These are phyloP conservation scores for Trichosporon sp. DNA, from an alignment of 1,284 basidiomycete genomes.

Conservation along the genomic window DNA sequence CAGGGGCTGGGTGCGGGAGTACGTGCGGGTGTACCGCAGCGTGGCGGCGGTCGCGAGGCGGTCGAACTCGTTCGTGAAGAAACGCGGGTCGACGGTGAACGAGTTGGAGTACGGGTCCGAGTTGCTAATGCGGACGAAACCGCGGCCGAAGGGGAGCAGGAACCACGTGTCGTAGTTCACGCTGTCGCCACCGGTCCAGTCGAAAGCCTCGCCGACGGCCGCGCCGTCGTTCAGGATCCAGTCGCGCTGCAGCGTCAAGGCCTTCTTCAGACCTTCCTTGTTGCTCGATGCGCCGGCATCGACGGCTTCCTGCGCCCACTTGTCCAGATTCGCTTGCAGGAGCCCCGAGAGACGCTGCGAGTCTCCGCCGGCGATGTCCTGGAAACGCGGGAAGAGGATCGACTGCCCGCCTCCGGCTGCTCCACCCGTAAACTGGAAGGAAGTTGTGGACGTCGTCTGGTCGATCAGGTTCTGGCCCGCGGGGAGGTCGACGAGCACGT, in stretches of 20 bases:
- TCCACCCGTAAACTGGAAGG: conserved; percentile 32
- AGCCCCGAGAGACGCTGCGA: conserved; percentile 30
- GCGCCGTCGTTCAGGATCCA: conserved; percentile 50
- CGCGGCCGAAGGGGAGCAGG: conserved; percentile 53
- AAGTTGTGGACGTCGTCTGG: conserved; percentile 52
- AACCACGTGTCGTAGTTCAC: conserved; percentile 50
- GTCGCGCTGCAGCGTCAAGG: conserved; percentile 51
- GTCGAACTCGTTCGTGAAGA: conserved; percentile 51
- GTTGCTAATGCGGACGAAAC: conserved; percentile 48
- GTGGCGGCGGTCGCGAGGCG: conserved; percentile 36
- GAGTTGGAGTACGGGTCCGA: conserved; percentile 39
- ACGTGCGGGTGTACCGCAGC: conserved; percentile 35
- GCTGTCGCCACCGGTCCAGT: conserved; percentile 42
- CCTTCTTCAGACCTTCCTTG: conserved; percentile 39
- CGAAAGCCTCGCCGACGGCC: conserved; percentile 48
- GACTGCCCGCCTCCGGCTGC: conserved; percentile 36
- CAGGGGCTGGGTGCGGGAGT: conserved; percentile 32
- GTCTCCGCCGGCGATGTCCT: conserved; percentile 41
- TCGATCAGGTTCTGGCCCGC: conserved; percentile 57
- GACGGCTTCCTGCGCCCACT: conserved; percentile 50
- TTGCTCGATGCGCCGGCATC: conserved; percentile 42
- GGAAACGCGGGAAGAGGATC: conserved; percentile 45
- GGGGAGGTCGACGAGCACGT: conserved; percentile 47
- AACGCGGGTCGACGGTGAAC: conserved; percentile 51
- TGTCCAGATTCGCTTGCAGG: conserved; percentile 42